phyloP scores from a whole-genome alignment of 257 asterid genomes.

The Henckelia pumila region DNA sequence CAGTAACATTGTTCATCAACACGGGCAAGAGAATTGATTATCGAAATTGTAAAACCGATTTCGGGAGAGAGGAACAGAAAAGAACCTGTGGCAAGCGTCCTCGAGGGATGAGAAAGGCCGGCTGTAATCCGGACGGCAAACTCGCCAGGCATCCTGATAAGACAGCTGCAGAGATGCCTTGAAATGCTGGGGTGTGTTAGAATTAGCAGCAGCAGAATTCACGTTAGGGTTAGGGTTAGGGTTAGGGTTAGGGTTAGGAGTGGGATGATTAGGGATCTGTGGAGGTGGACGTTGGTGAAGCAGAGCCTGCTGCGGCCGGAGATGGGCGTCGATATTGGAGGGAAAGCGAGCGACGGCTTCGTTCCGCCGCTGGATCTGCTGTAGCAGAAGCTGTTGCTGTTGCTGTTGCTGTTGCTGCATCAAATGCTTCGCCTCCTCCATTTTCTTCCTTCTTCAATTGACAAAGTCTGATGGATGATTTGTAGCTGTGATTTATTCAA shows the following conservation, averaged over 20 bases:
- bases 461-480: too few species aligned
- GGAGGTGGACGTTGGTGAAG: constrained; percentile 46
- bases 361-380: constrained; percentile 64
- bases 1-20: not conserved
- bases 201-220: constrained; percentile 23
- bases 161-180: constrained; percentile 79
- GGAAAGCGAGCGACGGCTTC: constrained; percentile 93
- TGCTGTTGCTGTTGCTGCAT: not conserved
- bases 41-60: not conserved
- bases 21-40: not conserved
- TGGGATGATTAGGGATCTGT: constrained; percentile 18
- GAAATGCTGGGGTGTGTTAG: constrained; percentile 42
- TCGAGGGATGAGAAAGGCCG: constrained; percentile 88
- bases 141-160: constrained; percentile 98
- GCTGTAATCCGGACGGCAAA: constrained; percentile 90
- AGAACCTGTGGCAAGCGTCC: constrained; percentile 90
- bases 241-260: constrained; percentile 34
- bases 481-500: too few species aligned
- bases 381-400: not conserved
- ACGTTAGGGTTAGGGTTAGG: constrained; percentile 38
- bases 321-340: constrained; percentile 89
- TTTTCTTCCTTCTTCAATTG: not conserved
- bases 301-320: constrained; percentile 68
- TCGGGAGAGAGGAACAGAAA: not conserved
- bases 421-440: not conserved